Evolutionary conservation across 2,329 filamentous ascomycete genomes (phyloP), one percentile per base, ranked within the genome.

Genomic region (Diaporthe sp.): DNA sequence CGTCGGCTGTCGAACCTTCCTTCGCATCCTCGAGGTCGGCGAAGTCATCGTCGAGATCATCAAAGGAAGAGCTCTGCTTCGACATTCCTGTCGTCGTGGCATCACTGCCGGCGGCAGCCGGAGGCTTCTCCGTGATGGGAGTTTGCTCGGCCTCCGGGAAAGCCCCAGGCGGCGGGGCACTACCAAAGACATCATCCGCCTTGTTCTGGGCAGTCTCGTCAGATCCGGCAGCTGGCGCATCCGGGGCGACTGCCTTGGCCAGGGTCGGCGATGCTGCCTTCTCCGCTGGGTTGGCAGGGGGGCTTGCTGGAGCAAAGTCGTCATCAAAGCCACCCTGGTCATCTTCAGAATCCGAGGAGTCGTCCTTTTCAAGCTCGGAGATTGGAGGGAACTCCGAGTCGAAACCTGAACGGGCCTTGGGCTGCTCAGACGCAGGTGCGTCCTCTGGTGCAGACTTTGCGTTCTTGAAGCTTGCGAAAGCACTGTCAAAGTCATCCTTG

Each of bases 331-430:
- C 95, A 55, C 94, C 95, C 65, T 90, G 90, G 63, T 94, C 94
- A 75, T 91, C 94, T 71, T 92, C 93, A 39, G 92, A 93, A 74
- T 97, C 95, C 39, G 94, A 96, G n/a, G 97, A 93, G 32, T 96
- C 94, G 73, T 96, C 93, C 39, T 91, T 89, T 76, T 94, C 93
- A 73, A 98, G 85, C 81, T 96, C 94, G n/a, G 93, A 92, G 75
- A 98, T 98, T 0, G 96, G 97, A 42, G 97, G 97, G 81, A 98
- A 98, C 81, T 98, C 97, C 30, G 91, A 88, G 80, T 92, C 89
- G 79, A 94, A 93, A 71, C 84, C 86, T 3, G 88, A 81, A 27
- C 85, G 85, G 2, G 84, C 80, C 75, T 88, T 88, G 50, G 82
- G 80, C n/a, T 82, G 80, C 19, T 86, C 85, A 44, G 83, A 79